phyloP scores from a whole-genome alignment of 1,139 yeast species.

The Candida tetrigidarum region DNA sequence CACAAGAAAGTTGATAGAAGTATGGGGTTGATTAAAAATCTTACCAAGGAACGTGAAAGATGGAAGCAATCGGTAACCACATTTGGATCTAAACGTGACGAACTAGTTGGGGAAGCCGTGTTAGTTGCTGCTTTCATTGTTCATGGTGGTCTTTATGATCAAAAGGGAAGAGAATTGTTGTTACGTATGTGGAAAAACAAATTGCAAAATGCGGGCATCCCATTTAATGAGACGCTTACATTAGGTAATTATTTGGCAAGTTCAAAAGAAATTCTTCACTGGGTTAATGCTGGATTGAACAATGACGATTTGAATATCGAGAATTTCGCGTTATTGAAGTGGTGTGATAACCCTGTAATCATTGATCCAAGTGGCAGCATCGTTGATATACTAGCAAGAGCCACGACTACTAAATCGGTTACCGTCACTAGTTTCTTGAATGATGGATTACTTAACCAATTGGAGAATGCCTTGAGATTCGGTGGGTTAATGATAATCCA shows the following conservation, averaged over 20 bases:
- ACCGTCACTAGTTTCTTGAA: slow-evolving; percentile 73
- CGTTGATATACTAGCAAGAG: slow-evolving; percentile 41
- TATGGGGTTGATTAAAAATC: slow-evolving; percentile 59
- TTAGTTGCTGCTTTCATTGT: slow-evolving; percentile 64
- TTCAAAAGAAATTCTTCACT: slow-evolving; percentile 43
- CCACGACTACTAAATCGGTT: slow-evolving; percentile 40
- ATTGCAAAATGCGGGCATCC: slow-evolving; percentile 42
- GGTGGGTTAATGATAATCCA: slow-evolving; percentile 76
- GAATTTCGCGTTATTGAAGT: slow-evolving; percentile 60
- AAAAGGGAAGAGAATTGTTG: slow-evolving; percentile 47
- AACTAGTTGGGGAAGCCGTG: slow-evolving; percentile 67
- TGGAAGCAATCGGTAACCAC: slow-evolving; percentile 66
- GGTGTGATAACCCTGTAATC: slow-evolving; percentile 51
- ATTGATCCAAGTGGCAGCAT: slow-evolving; percentile 73
- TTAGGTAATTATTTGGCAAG: slow-evolving; percentile 40
- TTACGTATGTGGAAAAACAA: slow-evolving; percentile 43
- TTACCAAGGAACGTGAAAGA: slow-evolving; percentile 71
- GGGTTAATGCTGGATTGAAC: slow-evolving; percentile 60
- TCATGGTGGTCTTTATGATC: slow-evolving; percentile 67
- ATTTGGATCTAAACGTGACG: slow-evolving; percentile 51
- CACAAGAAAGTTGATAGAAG: slow-evolving; percentile 68
- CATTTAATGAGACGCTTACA: slow-evolving; percentile 40
- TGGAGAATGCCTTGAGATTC: slow-evolving; percentile 83
- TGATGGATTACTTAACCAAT: slow-evolving; percentile 64
- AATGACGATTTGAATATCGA: slow-evolving; percentile 70